Evolutionary conservation across 2,329 filamentous ascomycete genomes (phyloP).

Genomic region (Colletotrichum spaethianum): DNA sequence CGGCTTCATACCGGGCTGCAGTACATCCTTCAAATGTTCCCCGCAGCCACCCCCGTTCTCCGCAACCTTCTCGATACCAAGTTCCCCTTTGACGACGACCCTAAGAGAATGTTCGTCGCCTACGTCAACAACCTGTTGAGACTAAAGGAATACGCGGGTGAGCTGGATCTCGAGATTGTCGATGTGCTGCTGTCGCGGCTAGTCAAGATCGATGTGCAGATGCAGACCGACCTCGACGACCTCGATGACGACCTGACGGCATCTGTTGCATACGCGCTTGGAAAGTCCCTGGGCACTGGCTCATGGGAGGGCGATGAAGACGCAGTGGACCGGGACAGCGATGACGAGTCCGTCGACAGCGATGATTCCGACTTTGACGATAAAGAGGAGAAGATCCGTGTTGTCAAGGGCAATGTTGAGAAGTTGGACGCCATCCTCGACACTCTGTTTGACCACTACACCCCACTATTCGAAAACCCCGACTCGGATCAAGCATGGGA

Average conservation of each 20-base stretch:
- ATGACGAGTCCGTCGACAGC: conserved; percentile 79
- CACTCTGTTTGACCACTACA: conserved; percentile 87
- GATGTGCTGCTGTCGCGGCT: conserved; percentile 87
- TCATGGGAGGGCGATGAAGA: conserved; percentile 67
- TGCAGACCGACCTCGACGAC: conserved; percentile 94
- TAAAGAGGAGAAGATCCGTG: conserved; percentile 74
- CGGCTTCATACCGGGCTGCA: conserved; percentile 83
- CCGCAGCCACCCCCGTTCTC: conserved; percentile 81
- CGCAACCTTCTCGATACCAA: conserved; percentile 75
- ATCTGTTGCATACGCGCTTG: conserved; percentile 72
- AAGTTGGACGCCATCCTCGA: conserved; percentile 95
- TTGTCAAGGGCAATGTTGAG: conserved; percentile 84
- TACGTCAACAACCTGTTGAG: conserved; percentile 89
- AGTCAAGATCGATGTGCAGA: conserved; percentile 95
- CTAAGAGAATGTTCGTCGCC: conserved; percentile 83
- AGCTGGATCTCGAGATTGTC: conserved; percentile 84
- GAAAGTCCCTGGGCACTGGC: conserved; percentile 54
- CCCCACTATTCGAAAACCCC: conserved; percentile 78
- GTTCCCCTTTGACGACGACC: conserved; percentile 84
- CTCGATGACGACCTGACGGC: conserved; percentile 90
- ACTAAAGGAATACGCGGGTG: conserved; percentile 82
- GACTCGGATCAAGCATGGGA: conserved; percentile 78
- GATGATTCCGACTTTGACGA: conserved; percentile 78
- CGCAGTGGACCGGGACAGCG: conserved; percentile 74
- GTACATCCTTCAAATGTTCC: conserved; percentile 84